These are phyloP conservation scores for Leonotis leonurus DNA, from an alignment of 257 asterid genomes.

Conservation along the genomic window DNA sequence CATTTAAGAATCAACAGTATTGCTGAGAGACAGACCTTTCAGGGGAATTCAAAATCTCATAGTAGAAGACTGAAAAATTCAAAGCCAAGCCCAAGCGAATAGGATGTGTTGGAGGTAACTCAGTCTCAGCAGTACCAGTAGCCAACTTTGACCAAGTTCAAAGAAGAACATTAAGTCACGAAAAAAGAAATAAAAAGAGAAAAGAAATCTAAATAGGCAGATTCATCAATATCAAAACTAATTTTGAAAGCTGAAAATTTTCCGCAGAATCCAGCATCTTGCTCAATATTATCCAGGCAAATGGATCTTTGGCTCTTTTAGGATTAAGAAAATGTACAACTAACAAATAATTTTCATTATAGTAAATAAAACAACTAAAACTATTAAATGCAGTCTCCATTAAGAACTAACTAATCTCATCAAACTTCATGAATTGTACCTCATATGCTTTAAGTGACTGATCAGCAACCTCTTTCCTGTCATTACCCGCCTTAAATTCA, in stretches of 20 bases:
- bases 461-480: slow-evolving; percentile 60
- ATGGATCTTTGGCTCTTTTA: neutral
- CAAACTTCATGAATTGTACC: slow-evolving; percentile 21
- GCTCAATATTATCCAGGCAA: neutral
- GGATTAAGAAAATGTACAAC: neutral
- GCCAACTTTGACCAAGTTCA: slow-evolving; percentile 48
- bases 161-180: slow-evolving; percentile 15
- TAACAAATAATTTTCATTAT: neutral
- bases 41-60: slow-evolving; percentile 79
- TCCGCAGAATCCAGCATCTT: neutral
- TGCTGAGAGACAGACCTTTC: slow-evolving; percentile 54
- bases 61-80: slow-evolving; percentile 86
- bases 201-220: neutral
- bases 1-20: neutral
- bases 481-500: slow-evolving; percentile 49
- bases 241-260: neutral
- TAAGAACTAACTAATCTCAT: neutral
- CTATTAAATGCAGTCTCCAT: neutral
- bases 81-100: slow-evolving; percentile 90
- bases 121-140: slow-evolving; percentile 69
- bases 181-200: neutral
- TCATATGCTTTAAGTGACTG: slow-evolving; percentile 57
- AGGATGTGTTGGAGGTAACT: slow-evolving; percentile 83
- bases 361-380: too few relatives aligned
- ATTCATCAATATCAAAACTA: neutral